Evolutionary conservation across 2,329 filamentous ascomycete species (phyloP), one percentile per base, ranked within the genome.

Genomic region (Tolypocladium endophyticum): DNA sequence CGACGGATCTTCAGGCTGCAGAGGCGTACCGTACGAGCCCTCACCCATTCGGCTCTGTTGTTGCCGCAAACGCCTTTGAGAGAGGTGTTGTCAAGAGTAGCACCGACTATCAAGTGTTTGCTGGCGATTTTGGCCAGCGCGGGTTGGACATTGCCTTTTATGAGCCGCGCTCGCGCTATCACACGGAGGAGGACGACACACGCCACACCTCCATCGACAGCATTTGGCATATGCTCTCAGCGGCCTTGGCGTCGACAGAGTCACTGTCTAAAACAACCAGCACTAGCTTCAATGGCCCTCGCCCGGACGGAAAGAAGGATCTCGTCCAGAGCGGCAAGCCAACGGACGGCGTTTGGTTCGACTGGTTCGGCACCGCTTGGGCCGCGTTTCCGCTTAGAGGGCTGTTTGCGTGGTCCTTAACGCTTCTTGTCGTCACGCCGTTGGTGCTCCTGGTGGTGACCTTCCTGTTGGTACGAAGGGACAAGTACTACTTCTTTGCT

Each of bases 141-240:
- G 94, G 94, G 1, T 79, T 97, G 47, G 94, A 99, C 71, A 82
- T 97, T 61, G 92, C 94, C 8, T 99, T 97, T 73, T 93, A 90
- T 76, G 85, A 87, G 64, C 93, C 93, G 1, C 83, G 94, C 58
- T 83, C 91, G 25, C 81, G 90, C 60, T 99, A 99, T 68, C 94
- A 99, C 70, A 97, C 93, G 0, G 83, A 90, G 62, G 86, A 96
- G 69, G 94, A 99, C 70, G 90, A 96, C 69, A 80, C 87, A 3
- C 84, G 84, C 45, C 91, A 97, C 72, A 88, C 92, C 0, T 88
- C 85, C n/a, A 73, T 74, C 61, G 75, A 77, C 55, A 86, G 83
- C 63, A 74, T 97, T 25, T 97, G 92, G 92, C 92, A 97, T 72
- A 97, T 99, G 94, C 79, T 99, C 43, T 95, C 90, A 43, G 87